Conservation (phyloP, 495 filamentous ascomycete genomes). For the Podospora australis region DNA sequence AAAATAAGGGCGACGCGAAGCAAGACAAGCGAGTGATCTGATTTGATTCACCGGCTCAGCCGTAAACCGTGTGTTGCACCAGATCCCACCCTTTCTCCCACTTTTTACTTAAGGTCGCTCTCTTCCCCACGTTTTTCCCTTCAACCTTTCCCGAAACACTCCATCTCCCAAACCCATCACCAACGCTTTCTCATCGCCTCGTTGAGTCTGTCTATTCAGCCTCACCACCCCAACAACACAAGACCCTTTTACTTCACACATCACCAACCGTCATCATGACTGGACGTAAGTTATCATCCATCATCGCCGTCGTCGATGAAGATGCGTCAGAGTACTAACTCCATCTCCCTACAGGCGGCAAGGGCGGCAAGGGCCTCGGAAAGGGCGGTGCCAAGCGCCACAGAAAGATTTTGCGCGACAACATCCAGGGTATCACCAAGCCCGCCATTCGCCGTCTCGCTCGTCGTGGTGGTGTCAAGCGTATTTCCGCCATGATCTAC, state of each 20-base stretch:
- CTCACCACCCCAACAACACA: constrained; percentile 27
- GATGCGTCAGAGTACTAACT: constrained; percentile 19
- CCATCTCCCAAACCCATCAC: constrained; percentile 16
- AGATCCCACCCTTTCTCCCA: not conserved
- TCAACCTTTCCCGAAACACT: constrained; percentile 20
- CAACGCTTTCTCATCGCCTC: not conserved
- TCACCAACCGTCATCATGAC: constrained; percentile 58
- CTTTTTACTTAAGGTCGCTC: constrained; percentile 33
- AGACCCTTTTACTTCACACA: constrained; percentile 24
- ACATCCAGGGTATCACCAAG: constrained; percentile 99
- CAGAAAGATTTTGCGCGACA: constrained; percentile 98
- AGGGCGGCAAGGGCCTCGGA: constrained; percentile 95
- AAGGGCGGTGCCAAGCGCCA: constrained; percentile 86
- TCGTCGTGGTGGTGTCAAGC: constrained; percentile 99
- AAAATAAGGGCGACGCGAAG: constrained; percentile 14
- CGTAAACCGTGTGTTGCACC: constrained; percentile 23
- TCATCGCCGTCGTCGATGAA: not conserved
- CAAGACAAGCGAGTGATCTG: constrained; percentile 31
- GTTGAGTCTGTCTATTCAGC: constrained; percentile 27
- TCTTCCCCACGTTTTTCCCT: constrained; percentile 41
- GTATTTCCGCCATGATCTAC: constrained; percentile 99
- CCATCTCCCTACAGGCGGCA: constrained; percentile 55
- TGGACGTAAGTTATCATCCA: constrained; percentile 75
- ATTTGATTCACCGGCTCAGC: constrained; percentile 36
- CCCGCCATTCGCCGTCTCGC: constrained; percentile 99